phyloP scores from a whole-genome alignment of 441 rosid species.

The Adansonia rubrostipa region DNA sequence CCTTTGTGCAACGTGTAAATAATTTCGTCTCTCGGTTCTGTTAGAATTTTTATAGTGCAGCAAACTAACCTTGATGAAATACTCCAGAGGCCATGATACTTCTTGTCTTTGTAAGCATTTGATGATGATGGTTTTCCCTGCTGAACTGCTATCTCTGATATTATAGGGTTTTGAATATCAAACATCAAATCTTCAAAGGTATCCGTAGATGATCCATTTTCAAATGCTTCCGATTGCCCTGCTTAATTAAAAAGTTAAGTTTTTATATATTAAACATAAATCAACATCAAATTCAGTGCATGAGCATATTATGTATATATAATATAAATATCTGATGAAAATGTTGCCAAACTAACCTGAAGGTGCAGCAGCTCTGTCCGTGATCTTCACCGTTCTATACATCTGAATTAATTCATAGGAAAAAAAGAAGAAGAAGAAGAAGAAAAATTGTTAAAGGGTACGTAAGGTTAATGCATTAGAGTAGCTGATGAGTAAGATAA shows the following conservation, averaged over 20 bases:
- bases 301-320: neutral
- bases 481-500: neutral
- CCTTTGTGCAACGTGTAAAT: too few relatives aligned
- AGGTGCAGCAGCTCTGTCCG: conserved; percentile 81
- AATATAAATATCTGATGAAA: conserved; percentile 42
- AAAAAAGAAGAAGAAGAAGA: neutral
- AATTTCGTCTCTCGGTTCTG: too few relatives aligned
- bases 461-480: neutral
- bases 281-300: neutral
- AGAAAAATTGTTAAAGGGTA: neutral
- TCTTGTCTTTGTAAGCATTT: conserved; percentile 48
- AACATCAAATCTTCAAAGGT: conserved; percentile 76
- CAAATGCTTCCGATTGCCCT: conserved; percentile 65
- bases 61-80: conserved; percentile 76
- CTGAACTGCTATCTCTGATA: conserved; percentile 53
- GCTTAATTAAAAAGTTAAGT: conserved; percentile 8
- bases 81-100: conserved; percentile 72
- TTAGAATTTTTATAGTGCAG: neutral
- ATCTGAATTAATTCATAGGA: conserved; percentile 44
- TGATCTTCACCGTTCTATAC: conserved; percentile 95
- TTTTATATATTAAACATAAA: neutral
- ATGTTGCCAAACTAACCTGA: conserved; percentile 53
- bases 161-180: conserved; percentile 63
- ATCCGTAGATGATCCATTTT: conserved; percentile 77
- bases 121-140: conserved; percentile 50